Evolutionary conservation across 2,329 filamentous ascomycete genomes (phyloP).

Genomic region (Stromatinia cepivora): DNA sequence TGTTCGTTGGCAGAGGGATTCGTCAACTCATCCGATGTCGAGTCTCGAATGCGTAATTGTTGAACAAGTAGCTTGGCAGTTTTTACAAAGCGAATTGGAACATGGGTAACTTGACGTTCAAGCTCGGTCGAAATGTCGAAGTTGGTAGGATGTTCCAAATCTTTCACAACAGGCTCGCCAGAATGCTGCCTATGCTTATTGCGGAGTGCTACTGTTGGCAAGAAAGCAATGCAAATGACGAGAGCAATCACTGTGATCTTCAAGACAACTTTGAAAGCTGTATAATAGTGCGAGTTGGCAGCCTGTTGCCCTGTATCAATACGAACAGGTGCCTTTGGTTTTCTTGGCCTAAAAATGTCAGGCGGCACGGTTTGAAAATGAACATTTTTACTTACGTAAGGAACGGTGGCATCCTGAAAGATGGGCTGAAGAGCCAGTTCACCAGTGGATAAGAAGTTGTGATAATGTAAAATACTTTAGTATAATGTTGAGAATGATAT

Average conservation of each 20-base stretch:
- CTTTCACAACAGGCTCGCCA: background rate
- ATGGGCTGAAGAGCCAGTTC: background rate
- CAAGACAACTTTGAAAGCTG: slow-evolving; percentile 9
- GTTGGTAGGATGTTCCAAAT: background rate
- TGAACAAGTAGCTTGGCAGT: slow-evolving; percentile 3
- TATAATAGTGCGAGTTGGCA: slow-evolving; percentile 8
- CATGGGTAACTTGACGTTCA: slow-evolving; percentile 12
- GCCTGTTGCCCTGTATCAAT: background rate
- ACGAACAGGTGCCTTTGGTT: background rate
- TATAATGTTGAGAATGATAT: slow-evolving; percentile 18
- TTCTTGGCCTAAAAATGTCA: slow-evolving; percentile 16
- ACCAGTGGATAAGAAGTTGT: background rate
- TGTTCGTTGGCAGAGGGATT: background rate
- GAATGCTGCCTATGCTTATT: background rate
- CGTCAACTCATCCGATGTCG: background rate
- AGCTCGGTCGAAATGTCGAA: background rate
- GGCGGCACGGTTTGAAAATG: background rate
- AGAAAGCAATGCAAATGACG: slow-evolving; percentile 19
- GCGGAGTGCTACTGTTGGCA: slow-evolving; percentile 6
- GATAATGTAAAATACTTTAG: slow-evolving; percentile 6
- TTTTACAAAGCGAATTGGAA: background rate
- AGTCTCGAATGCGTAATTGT: background rate
- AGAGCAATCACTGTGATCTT: slow-evolving; percentile 13
- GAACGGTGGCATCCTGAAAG: background rate
- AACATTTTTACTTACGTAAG: slow-evolving; percentile 7